These are phyloP conservation scores for Baudoinia panamericana DNA, from an alignment of 495 filamentous ascomycete genomes.

Conservation along the genomic window DNA sequence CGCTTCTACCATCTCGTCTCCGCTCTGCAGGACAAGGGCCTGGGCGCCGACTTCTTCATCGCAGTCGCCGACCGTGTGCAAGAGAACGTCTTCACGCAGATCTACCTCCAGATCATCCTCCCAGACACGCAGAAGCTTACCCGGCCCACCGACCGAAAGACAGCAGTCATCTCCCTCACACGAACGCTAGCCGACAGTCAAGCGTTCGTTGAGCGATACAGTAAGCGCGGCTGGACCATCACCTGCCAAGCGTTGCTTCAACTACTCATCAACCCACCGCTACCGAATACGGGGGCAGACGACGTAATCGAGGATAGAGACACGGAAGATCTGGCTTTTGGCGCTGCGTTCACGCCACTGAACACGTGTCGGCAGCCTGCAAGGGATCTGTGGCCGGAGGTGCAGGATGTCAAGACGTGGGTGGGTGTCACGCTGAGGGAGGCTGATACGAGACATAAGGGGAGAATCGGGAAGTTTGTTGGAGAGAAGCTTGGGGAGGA, in stretches of 20 bases:
- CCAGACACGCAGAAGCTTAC: conserved; percentile 78
- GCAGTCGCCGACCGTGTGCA: conserved; percentile 68
- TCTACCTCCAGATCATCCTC: conserved; percentile 76
- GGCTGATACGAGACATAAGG: conserved; percentile 42
- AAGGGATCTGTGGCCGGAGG: conserved; percentile 69
- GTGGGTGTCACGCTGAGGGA: conserved; percentile 57
- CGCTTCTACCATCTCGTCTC: conserved; percentile 88
- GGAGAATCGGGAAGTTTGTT: conserved; percentile 43
- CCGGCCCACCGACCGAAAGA: conserved; percentile 79
- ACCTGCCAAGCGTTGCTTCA: conserved; percentile 77
- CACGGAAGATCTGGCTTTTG: conserved; percentile 75
- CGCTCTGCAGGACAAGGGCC: conserved; percentile 57
- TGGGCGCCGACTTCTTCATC: conserved; percentile 84
- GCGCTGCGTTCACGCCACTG: conserved; percentile 80
- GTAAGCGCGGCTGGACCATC: conserved; percentile 76
- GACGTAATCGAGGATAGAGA: conserved; percentile 48
- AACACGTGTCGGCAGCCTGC: conserved; percentile 64
- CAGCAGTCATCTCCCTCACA: conserved; percentile 79
- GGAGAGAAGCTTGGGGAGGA: conserved; percentile 46
- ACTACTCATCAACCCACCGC: conserved; percentile 73
- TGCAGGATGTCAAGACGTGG: conserved; percentile 67
- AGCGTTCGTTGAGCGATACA: conserved; percentile 57
- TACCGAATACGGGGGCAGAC: conserved; percentile 37
- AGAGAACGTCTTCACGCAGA: conserved; percentile 59
- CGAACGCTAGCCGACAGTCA: conserved; percentile 75